phyloP scores from a whole-genome alignment of 257 asterid genomes.

The Nicotiana otophora region DNA sequence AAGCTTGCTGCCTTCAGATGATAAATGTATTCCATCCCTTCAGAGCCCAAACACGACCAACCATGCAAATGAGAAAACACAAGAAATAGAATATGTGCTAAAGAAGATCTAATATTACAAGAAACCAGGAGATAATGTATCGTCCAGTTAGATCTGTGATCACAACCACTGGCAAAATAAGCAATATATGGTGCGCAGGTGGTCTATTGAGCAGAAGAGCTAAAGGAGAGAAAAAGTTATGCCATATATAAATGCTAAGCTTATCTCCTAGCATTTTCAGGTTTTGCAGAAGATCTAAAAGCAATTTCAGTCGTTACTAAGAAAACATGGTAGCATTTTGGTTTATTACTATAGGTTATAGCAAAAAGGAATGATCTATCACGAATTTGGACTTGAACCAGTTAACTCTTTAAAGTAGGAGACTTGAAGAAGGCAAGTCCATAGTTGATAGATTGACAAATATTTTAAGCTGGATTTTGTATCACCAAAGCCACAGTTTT shows the following conservation, averaged over 20 bases:
- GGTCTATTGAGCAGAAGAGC: neutral
- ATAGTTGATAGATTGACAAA: neutral
- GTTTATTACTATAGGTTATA: neutral
- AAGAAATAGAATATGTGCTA: neutral
- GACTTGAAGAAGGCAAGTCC: neutral
- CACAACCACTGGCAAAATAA: neutral
- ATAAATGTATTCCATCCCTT: constrained; percentile 84
- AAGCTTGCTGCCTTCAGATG: constrained; percentile 55
- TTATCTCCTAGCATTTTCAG: neutral
- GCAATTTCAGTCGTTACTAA: neutral
- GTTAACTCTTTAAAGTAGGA: constrained; percentile 1
- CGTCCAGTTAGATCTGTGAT: neutral
- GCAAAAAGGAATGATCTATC: neutral
- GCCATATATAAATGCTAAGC: neutral
- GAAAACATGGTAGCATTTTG: neutral
- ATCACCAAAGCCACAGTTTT: neutral
- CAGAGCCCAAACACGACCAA: neutral
- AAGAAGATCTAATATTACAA: neutral
- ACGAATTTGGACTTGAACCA: neutral
- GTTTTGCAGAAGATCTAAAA: neutral
- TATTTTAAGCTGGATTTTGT: neutral
- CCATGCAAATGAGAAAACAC: neutral
- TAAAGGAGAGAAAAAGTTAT: neutral
- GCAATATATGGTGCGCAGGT: neutral
- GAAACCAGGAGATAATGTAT: neutral